These are phyloP conservation scores for Capsicum pubescens DNA, from an alignment of 257 asterid genomes.

Conservation along the genomic window DNA sequence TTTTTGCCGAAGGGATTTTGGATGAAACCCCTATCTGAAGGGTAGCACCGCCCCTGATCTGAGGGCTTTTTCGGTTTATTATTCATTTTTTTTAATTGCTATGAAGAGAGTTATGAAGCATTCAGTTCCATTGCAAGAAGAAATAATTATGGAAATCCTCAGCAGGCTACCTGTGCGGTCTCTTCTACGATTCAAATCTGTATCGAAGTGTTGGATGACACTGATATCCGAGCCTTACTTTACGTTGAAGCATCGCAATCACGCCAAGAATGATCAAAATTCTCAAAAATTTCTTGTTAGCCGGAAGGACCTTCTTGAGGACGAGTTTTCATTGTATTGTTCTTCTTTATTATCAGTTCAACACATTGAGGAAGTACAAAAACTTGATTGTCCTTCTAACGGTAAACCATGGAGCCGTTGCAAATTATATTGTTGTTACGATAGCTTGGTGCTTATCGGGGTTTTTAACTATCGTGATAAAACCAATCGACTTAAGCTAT, in stretches of 20 bases:
- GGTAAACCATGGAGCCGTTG: neutral
- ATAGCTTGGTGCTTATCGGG: neutral
- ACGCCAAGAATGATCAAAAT: neutral
- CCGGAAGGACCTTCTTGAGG: too few species aligned
- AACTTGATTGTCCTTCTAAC: neutral
- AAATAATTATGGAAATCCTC: conserved; percentile 33
- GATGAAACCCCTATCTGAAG: too few species aligned
- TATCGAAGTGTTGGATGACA: neutral
- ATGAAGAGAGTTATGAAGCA: neutral
- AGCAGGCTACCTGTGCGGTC: conserved; percentile 29
- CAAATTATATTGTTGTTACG: neutral
- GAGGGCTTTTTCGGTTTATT: too few species aligned
- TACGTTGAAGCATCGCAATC: neutral
- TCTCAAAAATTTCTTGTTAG: neutral
- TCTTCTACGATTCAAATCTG: conserved; percentile 36
- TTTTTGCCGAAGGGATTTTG: too few species aligned
- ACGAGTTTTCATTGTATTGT: too few species aligned
- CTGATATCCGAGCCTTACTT: neutral
- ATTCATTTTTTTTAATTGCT: neutral
- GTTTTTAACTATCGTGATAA: neutral
- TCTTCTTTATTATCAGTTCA: neutral
- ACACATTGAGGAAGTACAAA: neutral
- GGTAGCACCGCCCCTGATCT: too few species aligned
- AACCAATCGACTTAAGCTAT: neutral
- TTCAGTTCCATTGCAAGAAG: neutral